phyloP scores from a whole-genome alignment of 116 monocot genomes.

The Papilionanthe hybrid region DNA sequence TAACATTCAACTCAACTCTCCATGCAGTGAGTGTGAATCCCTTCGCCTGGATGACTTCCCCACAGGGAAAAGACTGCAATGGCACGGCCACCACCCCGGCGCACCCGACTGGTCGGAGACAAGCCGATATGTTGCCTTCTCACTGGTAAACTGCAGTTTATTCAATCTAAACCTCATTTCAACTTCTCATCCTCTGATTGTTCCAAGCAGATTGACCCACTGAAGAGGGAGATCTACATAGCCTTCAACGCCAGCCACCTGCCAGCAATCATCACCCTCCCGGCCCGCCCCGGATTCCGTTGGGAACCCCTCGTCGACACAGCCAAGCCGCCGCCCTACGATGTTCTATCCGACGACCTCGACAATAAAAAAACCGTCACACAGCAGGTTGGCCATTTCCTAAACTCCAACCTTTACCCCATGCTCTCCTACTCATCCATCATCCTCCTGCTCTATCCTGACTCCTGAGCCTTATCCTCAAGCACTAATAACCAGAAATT shows the following conservation, averaged over 20 bases:
- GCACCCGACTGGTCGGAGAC: constrained; percentile 71
- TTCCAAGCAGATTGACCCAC: constrained; percentile 41
- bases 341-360: constrained; percentile 70
- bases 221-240: constrained; percentile 65
- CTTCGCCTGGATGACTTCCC: constrained; percentile 74
- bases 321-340: constrained; percentile 68
- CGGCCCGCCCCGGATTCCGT: constrained; percentile 62
- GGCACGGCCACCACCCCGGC: constrained; percentile 71
- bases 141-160: constrained; percentile 33
- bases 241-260: constrained; percentile 89
- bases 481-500: background rate
- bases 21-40: constrained; percentile 72
- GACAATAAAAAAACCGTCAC: constrained; percentile 23
- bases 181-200: background rate
- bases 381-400: constrained; percentile 47
- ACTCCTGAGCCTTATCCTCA: constrained; percentile 9
- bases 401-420: constrained; percentile 74
- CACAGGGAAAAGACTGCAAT: constrained; percentile 56
- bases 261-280: constrained; percentile 48
- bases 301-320: constrained; percentile 93
- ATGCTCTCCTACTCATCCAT: constrained; percentile 89
- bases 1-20: background rate
- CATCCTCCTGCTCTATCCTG: constrained; percentile 52
- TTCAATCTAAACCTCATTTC: background rate
- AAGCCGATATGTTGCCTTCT: constrained; percentile 87